Evolutionary conservation across 169 alveolate species (phyloP), one percentile per base, ranked within the genome.

Genomic region (Toxoplasma gondii): DNA sequence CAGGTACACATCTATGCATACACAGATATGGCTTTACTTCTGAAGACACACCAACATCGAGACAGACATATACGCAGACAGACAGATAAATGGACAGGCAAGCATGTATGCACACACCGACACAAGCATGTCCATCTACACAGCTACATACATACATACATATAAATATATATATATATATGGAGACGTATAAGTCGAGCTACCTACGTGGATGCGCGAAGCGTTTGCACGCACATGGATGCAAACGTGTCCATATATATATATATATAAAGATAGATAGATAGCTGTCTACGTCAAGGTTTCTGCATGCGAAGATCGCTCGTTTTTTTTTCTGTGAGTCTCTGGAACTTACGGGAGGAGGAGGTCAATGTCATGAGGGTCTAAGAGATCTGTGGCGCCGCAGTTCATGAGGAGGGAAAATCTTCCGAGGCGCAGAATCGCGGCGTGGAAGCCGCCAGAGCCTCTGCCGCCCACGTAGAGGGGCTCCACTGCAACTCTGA

Each of bases 401-500:
- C 84, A 74, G 84, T 74, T 36, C 90, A 39, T 44, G 54, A 39
- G 69, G 36, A 38, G 41, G 12, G 67, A 82, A 41, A 82, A 41
- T 10, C 41, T 12, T 12, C 90, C 90, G 24, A 82, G 36, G 41
- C 90, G 90, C 2, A 82, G 67, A 22, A 82, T 2, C 53, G 90
- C 41, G 22, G 90, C 90, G 9, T 78, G 45, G 86, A 2, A 0
- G 45, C 69, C 90, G 34, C 90, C 90, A 9, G 41, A 17, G 7
- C 90, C 69, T 4, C 90, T 22, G 9, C 69, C 67, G 27, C 90
- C 69, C 54, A 17, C 29, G 41, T 38, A 82, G 69, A 82, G 67
- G 41, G 90, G 90, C 67, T 82, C 41, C 24, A 82, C 90, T 29
- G 90, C 22, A 41, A 82, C 90, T 19, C 90, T 41, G 24, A 82